phyloP scores from a whole-genome alignment of 2,329 filamentous ascomycete species.

The Aspergillus novoparasiticus region DNA sequence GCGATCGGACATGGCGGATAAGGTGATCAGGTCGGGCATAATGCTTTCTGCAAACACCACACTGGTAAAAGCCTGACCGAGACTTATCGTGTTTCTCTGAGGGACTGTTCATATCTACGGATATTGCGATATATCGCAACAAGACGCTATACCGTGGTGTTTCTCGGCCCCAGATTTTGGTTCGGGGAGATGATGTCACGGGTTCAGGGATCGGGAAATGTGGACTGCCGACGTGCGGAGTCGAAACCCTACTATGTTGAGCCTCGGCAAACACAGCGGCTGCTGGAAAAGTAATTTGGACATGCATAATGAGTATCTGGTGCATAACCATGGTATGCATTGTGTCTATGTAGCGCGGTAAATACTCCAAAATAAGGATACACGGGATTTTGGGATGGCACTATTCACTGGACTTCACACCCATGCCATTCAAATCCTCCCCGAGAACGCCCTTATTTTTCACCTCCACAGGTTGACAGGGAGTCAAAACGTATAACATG shows the following conservation, averaged over 20 bases:
- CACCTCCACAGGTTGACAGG: conserved; percentile 27
- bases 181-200: not conserved
- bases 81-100: not conserved
- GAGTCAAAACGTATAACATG: conserved; percentile 33
- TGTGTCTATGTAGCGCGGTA: not conserved
- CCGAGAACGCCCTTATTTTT: conserved; percentile 20
- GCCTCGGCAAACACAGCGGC: not conserved
- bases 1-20: conserved; percentile 56
- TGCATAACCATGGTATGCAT: not conserved
- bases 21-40: conserved; percentile 58
- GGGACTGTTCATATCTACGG: not conserved
- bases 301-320: not conserved
- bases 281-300: not conserved
- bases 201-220: not conserved
- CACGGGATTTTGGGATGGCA: not conserved
- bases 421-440: conserved; percentile 34
- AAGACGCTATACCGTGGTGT: not conserved
- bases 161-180: not conserved
- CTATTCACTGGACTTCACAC: conserved; percentile 10
- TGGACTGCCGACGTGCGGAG: not conserved
- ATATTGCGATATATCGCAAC: not conserved
- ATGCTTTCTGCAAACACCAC: conserved; percentile 54
- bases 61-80: conserved; percentile 46
- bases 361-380: too few relatives aligned
- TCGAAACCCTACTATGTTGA: not conserved